These are phyloP conservation scores for Entonaema liquescens DNA, from an alignment of 495 filamentous ascomycete species.

Conservation along the genomic window DNA sequence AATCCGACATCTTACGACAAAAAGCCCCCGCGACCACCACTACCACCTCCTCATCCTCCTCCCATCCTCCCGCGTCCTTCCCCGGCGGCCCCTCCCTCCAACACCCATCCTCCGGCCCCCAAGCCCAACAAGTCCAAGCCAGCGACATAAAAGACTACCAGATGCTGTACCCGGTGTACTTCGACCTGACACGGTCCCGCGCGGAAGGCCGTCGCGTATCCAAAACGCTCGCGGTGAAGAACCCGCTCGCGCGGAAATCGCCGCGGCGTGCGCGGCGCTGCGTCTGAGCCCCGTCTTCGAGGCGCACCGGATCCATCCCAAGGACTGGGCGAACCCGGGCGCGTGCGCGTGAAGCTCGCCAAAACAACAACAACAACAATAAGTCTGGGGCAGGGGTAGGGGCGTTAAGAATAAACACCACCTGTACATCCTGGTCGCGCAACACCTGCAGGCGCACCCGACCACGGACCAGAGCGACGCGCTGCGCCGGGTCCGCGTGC, in stretches of 20 bases:
- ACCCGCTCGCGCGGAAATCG: constrained; percentile 92
- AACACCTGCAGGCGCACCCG: constrained; percentile 78
- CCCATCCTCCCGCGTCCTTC: constrained; percentile 39
- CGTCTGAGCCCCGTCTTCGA: constrained; percentile 83
- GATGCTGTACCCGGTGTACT: constrained; percentile 95
- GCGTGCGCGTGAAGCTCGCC: constrained; percentile 77
- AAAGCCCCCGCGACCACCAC: constrained; percentile 23
- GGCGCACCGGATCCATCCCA: constrained; percentile 89
- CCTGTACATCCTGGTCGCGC: constrained; percentile 78
- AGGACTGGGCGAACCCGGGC: constrained; percentile 96
- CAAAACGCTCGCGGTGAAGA: constrained; percentile 73
- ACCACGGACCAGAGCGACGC: constrained; percentile 71
- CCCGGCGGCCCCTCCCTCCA: constrained; percentile 14
- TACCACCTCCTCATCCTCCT: constrained; percentile 38
- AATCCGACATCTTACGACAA: constrained; percentile 55
- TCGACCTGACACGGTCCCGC: constrained; percentile 78
- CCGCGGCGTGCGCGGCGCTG: constrained; percentile 78
- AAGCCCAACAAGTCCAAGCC: constrained; percentile 50
- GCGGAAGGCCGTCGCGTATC: constrained; percentile 82
- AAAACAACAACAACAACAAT: neutral
- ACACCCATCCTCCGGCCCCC: constrained; percentile 40
- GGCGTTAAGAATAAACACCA: constrained; percentile 88
- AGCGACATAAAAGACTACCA: constrained; percentile 71
- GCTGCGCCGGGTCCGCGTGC: constrained; percentile 72
- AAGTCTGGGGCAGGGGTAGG: neutral